Conservation (phyloP, 306 rosid species). For the Castanea mollissima region DNA sequence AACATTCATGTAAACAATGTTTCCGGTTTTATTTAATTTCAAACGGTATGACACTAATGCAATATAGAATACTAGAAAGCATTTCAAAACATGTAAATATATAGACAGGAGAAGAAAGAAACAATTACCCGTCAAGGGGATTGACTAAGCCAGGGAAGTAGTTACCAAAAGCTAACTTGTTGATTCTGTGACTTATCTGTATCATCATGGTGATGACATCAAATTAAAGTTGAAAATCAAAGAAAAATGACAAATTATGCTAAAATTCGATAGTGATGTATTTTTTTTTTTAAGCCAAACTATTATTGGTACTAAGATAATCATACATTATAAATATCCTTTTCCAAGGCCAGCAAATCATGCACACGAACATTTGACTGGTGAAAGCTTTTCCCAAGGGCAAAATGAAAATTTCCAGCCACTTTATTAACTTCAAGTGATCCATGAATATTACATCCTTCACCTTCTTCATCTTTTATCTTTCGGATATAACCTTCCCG, state of each 20-base stretch:
- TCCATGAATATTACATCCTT: slow-evolving; percentile 90
- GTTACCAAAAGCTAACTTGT: slow-evolving; percentile 75
- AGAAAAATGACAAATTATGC: slow-evolving; percentile 3
- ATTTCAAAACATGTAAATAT: slow-evolving; percentile 6
- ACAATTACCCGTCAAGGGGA: slow-evolving; percentile 90
- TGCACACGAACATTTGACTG: slow-evolving; percentile 53
- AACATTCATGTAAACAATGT: not conserved
- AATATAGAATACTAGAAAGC: not conserved
- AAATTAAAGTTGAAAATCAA: slow-evolving; percentile 4
- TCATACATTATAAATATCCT: slow-evolving; percentile 64
- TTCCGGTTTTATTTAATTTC: not conserved
- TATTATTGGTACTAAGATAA: slow-evolving; percentile 10
- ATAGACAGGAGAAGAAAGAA: slow-evolving; percentile 23
- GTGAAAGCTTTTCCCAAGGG: slow-evolving; percentile 81
- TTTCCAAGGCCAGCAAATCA: slow-evolving; percentile 54
- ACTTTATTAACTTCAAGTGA: slow-evolving; percentile 87
- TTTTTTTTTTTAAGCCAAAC: not conserved
- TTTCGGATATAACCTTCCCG: slow-evolving; percentile 83
- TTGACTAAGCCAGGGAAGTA: slow-evolving; percentile 76
- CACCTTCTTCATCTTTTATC: slow-evolving; percentile 89
- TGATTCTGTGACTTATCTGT: slow-evolving; percentile 87
- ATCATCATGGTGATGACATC: slow-evolving; percentile 23
- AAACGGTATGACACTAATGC: not conserved
- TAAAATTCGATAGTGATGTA: not conserved
- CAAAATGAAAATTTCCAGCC: slow-evolving; percentile 84